phyloP scores from a whole-genome alignment of 1,284 basidiomycete genomes.

The Crocinoboletus sp. region DNA sequence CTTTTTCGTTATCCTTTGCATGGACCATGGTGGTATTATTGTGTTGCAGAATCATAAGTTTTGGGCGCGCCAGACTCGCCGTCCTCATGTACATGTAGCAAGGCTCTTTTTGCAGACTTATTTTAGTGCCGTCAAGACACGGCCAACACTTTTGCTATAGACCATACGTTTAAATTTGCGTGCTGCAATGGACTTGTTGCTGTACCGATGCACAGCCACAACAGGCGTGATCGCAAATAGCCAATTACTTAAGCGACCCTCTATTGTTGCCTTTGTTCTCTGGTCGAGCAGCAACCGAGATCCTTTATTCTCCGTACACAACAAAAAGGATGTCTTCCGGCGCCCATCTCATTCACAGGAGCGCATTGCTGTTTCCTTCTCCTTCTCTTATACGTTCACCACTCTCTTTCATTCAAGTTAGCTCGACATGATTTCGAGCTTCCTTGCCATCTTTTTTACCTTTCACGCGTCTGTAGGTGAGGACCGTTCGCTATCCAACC shows the following conservation, averaged over 20 bases:
- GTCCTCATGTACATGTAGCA: constrained; percentile 10
- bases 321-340: constrained; percentile 30
- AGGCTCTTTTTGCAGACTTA: no score
- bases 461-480: constrained; percentile 46
- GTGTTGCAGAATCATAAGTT: constrained; percentile 8
- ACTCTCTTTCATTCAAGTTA: constrained; percentile 26
- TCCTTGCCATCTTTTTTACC: constrained; percentile 41
- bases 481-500: constrained; percentile 14
- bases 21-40: constrained; percentile 18
- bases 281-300: constrained; percentile 19
- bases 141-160: no score
- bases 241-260: background rate
- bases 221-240: constrained; percentile 10
- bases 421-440: constrained; percentile 43
- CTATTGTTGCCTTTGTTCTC: constrained; percentile 20
- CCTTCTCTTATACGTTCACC: constrained; percentile 25
- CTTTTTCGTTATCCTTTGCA: constrained; percentile 5
- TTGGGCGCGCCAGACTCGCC: background rate
- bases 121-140: background rate
- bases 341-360: constrained; percentile 9
- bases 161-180: no score
- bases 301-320: constrained; percentile 24
- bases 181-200: no score
- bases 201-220: constrained; percentile 23
- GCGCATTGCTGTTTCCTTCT: constrained; percentile 21